Evolutionary conservation across 1,284 basidiomycete species (phyloP), one percentile per base, ranked within the genome.

Genomic region (Xanthoconium separans): DNA sequence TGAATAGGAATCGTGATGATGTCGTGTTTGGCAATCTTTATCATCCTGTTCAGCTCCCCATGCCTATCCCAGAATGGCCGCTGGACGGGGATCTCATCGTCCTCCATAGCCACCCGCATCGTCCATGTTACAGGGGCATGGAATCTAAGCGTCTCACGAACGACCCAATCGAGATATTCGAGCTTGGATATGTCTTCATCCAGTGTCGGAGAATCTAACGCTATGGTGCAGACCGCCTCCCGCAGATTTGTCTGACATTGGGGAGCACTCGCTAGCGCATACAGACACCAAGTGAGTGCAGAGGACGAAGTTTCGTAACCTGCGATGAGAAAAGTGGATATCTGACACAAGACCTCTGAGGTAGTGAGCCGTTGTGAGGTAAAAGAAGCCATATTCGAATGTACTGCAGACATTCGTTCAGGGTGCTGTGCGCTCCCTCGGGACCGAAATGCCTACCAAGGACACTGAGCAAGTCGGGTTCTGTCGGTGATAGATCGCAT

Each of bases 281-380:
- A 86, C 2, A 92, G 72, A 53, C 80, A 82, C 90, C 90, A 94
- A 6, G 85, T 81, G 1, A 89, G 73, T 1, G 86, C 83, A 0
- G 82, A 84, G 0, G 78, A 72, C 16, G 78, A 79, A 6, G 81
- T 85, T 64, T 87, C 85, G 68, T 85, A 78, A 18, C 83, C 82
- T 3, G 83, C 83, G n/a, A 82, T 77, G 45, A 93, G 78, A 66
- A 93, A 89, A 0, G 87, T 92, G 9, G 85, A 84, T 57, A 93
- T 89, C 68, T 92, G 89, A 54, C 81, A 87, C 27, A 86, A 72
- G 4, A 89, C 82, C 63, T 93, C 89, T 15, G 77, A 73, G 42
- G 83, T 79, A 9, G 80, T 79, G 75, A 93, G 79, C 22, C 75
- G 75, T 64, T 88, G 80, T 0, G 74, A 73, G 0, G 76, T 69